Evolutionary conservation across 176 grass and related monocot genomes (phyloP).

Genomic region (Olyra latifolia): DNA sequence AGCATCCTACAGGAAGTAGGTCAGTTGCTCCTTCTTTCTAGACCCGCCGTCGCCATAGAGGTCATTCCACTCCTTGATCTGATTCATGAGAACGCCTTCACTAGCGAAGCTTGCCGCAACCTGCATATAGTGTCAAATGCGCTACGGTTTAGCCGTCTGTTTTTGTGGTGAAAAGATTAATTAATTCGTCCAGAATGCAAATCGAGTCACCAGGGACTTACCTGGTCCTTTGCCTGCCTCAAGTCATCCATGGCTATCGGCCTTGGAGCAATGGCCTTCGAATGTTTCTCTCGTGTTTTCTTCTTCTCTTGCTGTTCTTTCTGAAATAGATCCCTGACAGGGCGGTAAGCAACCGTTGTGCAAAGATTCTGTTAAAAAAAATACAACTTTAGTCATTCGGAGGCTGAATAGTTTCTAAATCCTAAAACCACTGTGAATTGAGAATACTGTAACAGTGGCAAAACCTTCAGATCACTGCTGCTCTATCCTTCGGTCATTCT

Average conservation of each 20-base stretch:
- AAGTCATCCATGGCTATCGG: slow-evolving; percentile 85
- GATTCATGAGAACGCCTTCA: slow-evolving; percentile 63
- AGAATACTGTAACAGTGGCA: slow-evolving; percentile 25
- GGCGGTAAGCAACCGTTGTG: slow-evolving; percentile 62
- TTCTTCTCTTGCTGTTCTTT: slow-evolving; percentile 66
- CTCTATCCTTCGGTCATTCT: slow-evolving; percentile 80
- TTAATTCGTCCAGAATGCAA: not conserved
- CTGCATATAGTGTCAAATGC: slow-evolving; percentile 33
- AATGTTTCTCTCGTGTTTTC: slow-evolving; percentile 29
- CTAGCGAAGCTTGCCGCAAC: slow-evolving; percentile 63
- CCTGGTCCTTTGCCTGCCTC: slow-evolving; percentile 76
- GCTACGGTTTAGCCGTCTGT: not conserved
- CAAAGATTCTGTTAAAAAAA: slow-evolving; percentile 65
- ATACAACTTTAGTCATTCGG: not conserved
- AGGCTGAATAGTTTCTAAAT: slow-evolving; percentile 1
- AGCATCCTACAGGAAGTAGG: slow-evolving; percentile 75
- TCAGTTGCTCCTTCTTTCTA: slow-evolving; percentile 62
- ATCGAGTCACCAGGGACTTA: slow-evolving; percentile 27
- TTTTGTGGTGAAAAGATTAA: not conserved
- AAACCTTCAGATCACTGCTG: slow-evolving; percentile 90
- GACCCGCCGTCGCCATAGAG: slow-evolving; percentile 83
- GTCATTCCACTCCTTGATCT: slow-evolving; percentile 86
- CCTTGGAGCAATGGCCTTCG: slow-evolving; percentile 45
- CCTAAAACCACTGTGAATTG: not conserved
- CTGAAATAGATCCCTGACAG: slow-evolving; percentile 73